These are phyloP conservation scores for Dactylellina parvicollis DNA, from an alignment of 2,329 filamentous ascomycete genomes.

Conservation along the genomic window DNA sequence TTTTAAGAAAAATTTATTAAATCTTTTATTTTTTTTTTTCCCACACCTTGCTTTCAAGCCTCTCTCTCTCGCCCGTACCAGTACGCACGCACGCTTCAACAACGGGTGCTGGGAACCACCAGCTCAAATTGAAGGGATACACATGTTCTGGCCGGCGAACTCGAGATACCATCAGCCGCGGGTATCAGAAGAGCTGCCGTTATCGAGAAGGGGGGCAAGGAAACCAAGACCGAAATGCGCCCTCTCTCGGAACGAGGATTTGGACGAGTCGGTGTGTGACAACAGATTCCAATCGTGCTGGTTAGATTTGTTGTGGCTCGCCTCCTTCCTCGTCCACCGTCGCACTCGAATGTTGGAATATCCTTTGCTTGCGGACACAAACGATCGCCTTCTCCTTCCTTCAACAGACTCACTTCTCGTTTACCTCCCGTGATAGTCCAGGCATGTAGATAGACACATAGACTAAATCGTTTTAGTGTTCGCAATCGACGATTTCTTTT, in stretches of 20 bases:
- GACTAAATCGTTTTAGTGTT: conserved; percentile 24
- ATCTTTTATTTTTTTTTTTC: conserved; percentile 20
- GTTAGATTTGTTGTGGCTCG: conserved; percentile 26
- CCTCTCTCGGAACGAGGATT: conserved; percentile 25
- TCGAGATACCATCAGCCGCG: conserved; percentile 39
- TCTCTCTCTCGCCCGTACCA: conserved; percentile 12
- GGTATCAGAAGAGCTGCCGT: conserved; percentile 24
- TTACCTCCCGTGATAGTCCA: conserved; percentile 43
- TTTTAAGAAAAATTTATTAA: conserved; percentile 16
- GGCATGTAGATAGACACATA: conserved; percentile 3
- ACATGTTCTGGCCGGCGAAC: conserved; percentile 48
- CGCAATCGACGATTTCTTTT: conserved; percentile 23
- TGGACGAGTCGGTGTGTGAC: conserved; percentile 45
- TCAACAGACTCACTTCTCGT: conserved; percentile 26
- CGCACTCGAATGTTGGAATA: conserved; percentile 41
- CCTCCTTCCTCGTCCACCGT: conserved; percentile 39
- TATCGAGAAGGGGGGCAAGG: conserved; percentile 44
- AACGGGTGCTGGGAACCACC: conserved; percentile 12
- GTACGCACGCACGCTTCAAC: conserved; percentile 7
- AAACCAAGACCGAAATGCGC: conserved; percentile 33
- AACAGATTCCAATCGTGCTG: conserved; percentile 32
- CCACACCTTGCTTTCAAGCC: conserved; percentile 39
- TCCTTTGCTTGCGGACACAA: conserved; percentile 39
- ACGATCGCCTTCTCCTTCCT: conserved; percentile 51
- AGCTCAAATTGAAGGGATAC: conserved; percentile 53